Base-by-base conservation (phyloP, 768 basidiomycete species). In the Podaxis pistillaris region DNA sequence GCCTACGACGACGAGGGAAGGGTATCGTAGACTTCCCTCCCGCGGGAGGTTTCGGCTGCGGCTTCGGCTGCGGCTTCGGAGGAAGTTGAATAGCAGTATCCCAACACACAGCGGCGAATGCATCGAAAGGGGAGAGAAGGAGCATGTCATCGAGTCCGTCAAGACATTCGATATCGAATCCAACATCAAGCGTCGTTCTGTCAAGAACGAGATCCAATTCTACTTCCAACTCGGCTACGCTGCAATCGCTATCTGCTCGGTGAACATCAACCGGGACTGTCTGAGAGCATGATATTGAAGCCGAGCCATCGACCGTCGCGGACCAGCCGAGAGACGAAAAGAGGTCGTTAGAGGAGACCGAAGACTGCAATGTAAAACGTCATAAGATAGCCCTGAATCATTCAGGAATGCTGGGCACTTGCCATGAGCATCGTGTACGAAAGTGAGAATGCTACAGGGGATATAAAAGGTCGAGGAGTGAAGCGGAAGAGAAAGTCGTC, bases 51-150 rank as follows among this genome's bases (percentile, higher is more conserved):
- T 41, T 19, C 7, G 24, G 15, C 12, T 28, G 49, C 17, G 37
- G 51, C 19, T 41, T 46, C 30, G 46, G 30, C 6, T 36, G 58
- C 17, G 36, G 46, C 15, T 47, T 47, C 22, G 46, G 61, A 28
- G 60, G 24, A 26, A 36, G 51, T 7, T 50, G 54, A 24, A 60
- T 64, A 33, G 65, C 70, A 55, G 72, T 68, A 37, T 69, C 66
- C 78, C 78, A 79, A 63, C 77, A 78, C n/a, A 71, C 63, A 13
- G 75, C 72, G 5, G 74, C 69, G 61, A 76, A 79, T 11, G 78
- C 74, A 24, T 75, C 73, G 19, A 63, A 62, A 2, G 79, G 79
- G 24, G 71, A 72, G 50, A 73, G 72, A 8, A 79, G 67, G 22
- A 79, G 71, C 17, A 69, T 65, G 56, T 76, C 73, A 46, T 78